Base-by-base conservation (phyloP, 768 basidiomycete species). In the Harrya chromipes region DNA sequence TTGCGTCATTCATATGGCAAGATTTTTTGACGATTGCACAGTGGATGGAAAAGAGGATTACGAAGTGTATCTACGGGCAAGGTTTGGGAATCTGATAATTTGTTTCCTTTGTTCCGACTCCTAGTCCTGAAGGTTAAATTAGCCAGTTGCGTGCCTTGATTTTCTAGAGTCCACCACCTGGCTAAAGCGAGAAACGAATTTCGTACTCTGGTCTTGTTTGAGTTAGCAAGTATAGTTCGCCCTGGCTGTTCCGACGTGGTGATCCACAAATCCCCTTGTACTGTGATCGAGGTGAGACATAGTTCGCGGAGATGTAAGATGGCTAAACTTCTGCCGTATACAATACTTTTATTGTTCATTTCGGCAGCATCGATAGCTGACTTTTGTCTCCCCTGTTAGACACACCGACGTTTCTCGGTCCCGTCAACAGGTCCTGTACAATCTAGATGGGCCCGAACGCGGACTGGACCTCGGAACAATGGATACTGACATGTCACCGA, bases 11-110 rank as follows among this genome's bases (percentile, higher is more conserved):
- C 51, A 77, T 75, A 0, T 85, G 82, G 81, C 69, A 71, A 17
- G 90, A 91, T 63, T 68, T 92, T 34, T 74, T 75, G 62, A 75
- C 81, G 27, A 80, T 90, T 49, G 85, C 89, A 34, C 90, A 87
- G 4, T 91, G 90, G 90, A 78, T 91, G 72, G 77, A 83, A 49
- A 79, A 82, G 46, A 72, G 72, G 47, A 75, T 88, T 49, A 77
- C 81, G 26, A 82, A 74, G 60, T 78, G 73, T 59, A 83, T 90
- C 52, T 74, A 82, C 49, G 90, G 89, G 1, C 75, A 79, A 43
- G 86, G 88, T n/a, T 70, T 91, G 35, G 87, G 88, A 29, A 75
- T 79, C 46, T 75, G 56, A 41, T 56, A 34, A 50, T 48, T 29
- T 35, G 41, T 33, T 7, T 41, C 42, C 44, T 29, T 12, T 46